Percentiles rank a stretch among this genome's conserved stretches.
Evolutionary conservation across 495 filamentous ascomycete species (phyloP).

Genomic region (Cenococcum geophilum): DNA sequence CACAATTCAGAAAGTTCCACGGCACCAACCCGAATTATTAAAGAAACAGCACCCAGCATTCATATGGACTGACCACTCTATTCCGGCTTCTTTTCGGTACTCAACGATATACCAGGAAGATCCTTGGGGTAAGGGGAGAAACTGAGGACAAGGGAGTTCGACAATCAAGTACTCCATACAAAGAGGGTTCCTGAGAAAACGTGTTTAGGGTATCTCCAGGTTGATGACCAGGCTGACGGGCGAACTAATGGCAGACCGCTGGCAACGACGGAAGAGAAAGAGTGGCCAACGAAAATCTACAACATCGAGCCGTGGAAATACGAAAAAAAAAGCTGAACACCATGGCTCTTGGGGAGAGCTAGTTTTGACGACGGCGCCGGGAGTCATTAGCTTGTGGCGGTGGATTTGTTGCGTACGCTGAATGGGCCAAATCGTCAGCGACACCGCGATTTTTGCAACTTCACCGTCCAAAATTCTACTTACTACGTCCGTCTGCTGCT

Average conservation of each 20-base stretch:
- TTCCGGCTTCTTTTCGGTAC: conserved; percentile 8
- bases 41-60: conserved; percentile 2
- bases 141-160: not conserved
- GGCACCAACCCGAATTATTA: not conserved
- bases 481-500: conserved; percentile 30
- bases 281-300: conserved; percentile 8
- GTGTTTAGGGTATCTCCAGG: conserved; percentile 9
- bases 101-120: conserved; percentile 7
- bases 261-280: conserved; percentile 3
- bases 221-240: not conserved
- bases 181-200: conserved; percentile 1
- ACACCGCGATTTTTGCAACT: no score
- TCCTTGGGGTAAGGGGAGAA: conserved; percentile 4
- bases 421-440: not conserved
- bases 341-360: not conserved
- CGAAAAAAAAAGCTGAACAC: conserved; percentile 3
- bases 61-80: conserved; percentile 2
- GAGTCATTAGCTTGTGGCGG: not conserved
- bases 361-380: conserved; percentile 1
- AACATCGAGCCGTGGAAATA: conserved; percentile 1
- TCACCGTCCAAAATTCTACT: conserved; percentile 9
- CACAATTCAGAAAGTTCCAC: not conserved
- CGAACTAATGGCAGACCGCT: conserved; percentile 7
- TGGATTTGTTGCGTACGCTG: not conserved
- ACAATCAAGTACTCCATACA: conserved; percentile 8